Evolutionary conservation across 495 filamentous ascomycete genomes (phyloP), one percentile per base, ranked within the genome.

Genomic region (Xylaria venustula): DNA sequence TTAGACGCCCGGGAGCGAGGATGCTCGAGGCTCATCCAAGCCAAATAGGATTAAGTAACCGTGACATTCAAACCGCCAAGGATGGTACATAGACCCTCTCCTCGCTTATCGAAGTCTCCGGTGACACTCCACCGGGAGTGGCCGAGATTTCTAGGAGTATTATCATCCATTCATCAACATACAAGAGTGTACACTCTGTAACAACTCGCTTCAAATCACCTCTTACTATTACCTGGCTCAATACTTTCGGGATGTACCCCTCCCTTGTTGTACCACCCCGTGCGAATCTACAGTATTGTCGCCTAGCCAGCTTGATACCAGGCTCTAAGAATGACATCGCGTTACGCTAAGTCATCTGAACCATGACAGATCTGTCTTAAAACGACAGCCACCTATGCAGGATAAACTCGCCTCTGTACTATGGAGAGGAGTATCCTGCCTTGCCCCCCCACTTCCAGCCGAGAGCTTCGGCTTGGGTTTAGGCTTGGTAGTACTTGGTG

Each of bases 61-160:
- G 7, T 36, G 5, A 17, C 40, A 30, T 45, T 55, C 53, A 34
- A 12, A 7, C 22, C 23, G 17, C 51, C 51, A 54, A 44, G 37
- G n/a, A n/a, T 40, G 22, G 15, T 22, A 11, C 30, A 5, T 5
- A 48, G 58, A 41, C 17, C 54, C 40, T 54, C 26, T 40, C 22
- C 50, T 61, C 58, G 58, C 58, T 61, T 52, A 54, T 61, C 58
- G 50, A 61, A 54, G 36, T 28, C 49, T 25, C 58, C 57, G 41
- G 42, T 25, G 28, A 8, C 26, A 37, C 36, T 46, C 28, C 9
- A n/a, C 49, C 58, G 47, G 50, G 28, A 42, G 47, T 40, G 41
- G 22, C 58, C 50, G 41, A 44, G 30, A 41, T 40, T 34, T 34
- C 26, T 36, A 55, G 25, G 56, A 30, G 30, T 23, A 23, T n/a